phyloP scores from a whole-genome alignment of 768 basidiomycete species.

The Mycena latifolia region DNA sequence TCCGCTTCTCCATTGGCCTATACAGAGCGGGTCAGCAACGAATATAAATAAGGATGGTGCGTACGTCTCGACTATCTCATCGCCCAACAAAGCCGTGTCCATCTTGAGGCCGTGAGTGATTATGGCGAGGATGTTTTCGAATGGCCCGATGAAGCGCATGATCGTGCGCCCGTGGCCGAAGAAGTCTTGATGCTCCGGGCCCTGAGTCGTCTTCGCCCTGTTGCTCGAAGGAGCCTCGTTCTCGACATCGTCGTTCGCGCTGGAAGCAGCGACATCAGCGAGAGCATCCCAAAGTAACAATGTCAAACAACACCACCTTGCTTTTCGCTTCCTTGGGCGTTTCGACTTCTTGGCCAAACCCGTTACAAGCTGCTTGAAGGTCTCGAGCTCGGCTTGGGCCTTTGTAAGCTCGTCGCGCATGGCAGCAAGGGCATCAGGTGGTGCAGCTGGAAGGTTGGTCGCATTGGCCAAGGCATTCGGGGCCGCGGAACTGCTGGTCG shows the following conservation, averaged over 20 bases:
- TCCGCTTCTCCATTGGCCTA: neutral
- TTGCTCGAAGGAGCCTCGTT: neutral
- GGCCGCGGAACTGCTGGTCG: too few species aligned
- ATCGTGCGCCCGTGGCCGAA: neutral
- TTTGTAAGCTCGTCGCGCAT: neutral
- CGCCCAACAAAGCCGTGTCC: neutral
- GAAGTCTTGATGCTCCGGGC: conserved; percentile 3
- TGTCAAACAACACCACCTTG: neutral
- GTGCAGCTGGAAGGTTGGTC: too few species aligned
- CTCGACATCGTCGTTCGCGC: neutral
- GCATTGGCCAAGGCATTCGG: too few species aligned
- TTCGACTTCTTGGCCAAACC: neutral
- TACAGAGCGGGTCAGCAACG: neutral
- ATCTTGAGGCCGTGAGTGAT: conserved; percentile 1
- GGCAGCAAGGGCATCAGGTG: neutral
- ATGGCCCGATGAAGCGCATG: conserved; percentile 1
- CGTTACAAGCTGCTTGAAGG: neutral
- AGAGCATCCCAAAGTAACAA: too few species aligned
- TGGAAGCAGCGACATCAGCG: neutral
- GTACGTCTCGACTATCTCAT: neutral
- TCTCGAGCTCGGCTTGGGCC: neutral
- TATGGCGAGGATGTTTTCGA: neutral
- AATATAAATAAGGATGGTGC: neutral
- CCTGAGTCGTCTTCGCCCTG: neutral
- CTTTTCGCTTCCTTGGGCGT: neutral